A percentile compares a stretch with the other conserved stretches of the same genome.
Conservation (phyloP, 2,329 filamentous ascomycete species). For the Diaporthe australafricana region DNA sequence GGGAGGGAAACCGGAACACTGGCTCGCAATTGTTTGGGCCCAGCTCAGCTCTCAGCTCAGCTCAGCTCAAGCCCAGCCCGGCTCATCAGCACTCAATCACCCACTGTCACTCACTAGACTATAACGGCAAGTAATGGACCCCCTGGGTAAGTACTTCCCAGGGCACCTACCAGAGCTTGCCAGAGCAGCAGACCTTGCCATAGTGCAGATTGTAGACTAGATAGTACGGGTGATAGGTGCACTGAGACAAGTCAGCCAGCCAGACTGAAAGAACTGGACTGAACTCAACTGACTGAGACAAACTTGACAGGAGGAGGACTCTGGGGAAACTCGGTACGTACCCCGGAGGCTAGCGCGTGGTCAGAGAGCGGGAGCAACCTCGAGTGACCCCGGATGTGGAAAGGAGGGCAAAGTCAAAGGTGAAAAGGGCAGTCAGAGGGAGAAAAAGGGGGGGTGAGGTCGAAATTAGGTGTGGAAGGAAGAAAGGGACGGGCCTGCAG, state of each 20-base stretch:
- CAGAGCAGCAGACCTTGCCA: too few species aligned
- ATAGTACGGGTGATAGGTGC: not conserved
- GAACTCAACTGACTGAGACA: not conserved
- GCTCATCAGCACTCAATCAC: not conserved
- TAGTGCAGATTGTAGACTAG: not conserved
- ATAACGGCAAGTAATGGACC: too few species aligned
- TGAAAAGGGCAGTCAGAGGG: too few species aligned
- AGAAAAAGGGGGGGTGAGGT: slow-evolving; percentile 2
- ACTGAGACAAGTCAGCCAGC: too few species aligned
- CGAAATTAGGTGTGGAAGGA: slow-evolving; percentile 24
- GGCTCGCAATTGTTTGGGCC: not conserved
- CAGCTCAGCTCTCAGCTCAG: not conserved
- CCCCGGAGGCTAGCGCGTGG: not conserved
- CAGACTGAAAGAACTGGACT: too few species aligned
- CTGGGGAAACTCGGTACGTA: not conserved
- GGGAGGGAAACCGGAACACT: not conserved
- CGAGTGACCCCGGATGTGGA: not conserved
- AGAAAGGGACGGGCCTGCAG: not conserved
- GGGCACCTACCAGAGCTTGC: too few species aligned
- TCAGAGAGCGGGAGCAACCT: not conserved
- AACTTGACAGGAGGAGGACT: not conserved
- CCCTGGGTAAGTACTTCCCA: too few species aligned
- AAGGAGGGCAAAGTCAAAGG: slow-evolving; percentile 6
- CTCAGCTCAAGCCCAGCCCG: not conserved
- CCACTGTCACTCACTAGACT: too few species aligned